phyloP scores from a whole-genome alignment of 768 basidiomycete species.

The Collybiopsis luxurians region DNA sequence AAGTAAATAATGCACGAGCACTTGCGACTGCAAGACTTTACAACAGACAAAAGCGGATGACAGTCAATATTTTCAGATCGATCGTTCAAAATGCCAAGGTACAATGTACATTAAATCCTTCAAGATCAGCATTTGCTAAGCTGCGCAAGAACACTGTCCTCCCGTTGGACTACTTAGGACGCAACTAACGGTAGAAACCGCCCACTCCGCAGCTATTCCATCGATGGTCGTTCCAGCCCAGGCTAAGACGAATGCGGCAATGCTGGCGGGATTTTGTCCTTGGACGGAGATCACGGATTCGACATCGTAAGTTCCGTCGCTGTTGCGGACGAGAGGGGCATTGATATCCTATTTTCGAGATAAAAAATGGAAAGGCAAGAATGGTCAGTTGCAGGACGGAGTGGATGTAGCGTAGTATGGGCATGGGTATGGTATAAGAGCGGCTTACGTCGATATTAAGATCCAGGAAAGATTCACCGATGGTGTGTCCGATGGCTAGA shows the following conservation, averaged over 20 bases:
- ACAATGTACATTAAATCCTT: no score
- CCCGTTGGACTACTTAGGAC: no score
- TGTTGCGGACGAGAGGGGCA: slow-evolving; percentile 5
- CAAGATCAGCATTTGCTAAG: no score
- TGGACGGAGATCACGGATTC: background rate
- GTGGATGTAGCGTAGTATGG: no score
- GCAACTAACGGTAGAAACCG: slow-evolving; percentile 5
- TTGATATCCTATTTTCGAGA: background rate
- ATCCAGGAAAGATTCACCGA: background rate
- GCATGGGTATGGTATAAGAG: no score
- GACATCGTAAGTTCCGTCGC: slow-evolving; percentile 8
- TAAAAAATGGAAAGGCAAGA: background rate
- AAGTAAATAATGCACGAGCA: no score
- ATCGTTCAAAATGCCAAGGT: no score
- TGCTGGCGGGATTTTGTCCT: background rate
- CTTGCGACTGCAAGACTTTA: no score
- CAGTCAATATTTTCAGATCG: no score
- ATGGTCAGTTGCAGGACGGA: no score
- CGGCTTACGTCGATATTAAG: background rate
- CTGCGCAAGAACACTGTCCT: no score
- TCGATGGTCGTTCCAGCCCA: slow-evolving; percentile 3
- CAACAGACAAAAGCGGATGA: no score
- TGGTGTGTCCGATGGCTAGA: slow-evolving; percentile 10
- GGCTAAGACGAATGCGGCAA: slow-evolving; percentile 5
- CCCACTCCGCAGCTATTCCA: slow-evolving; percentile 6